These are phyloP conservation scores for Alternaria brassicicola DNA, from an alignment of 2,329 filamentous ascomycete genomes.

Conservation along the genomic window DNA sequence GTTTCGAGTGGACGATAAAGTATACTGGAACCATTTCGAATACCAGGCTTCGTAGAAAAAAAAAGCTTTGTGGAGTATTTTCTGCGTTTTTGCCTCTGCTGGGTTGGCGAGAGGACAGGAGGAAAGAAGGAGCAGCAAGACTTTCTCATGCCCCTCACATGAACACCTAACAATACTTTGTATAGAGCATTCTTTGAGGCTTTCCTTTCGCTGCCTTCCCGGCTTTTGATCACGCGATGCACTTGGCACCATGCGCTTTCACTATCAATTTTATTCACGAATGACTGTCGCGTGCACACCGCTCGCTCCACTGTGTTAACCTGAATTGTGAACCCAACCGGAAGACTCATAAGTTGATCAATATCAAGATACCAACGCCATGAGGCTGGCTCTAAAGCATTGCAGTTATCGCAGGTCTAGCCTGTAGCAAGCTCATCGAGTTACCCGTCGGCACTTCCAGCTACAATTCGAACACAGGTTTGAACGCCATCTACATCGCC, in stretches of 20 bases:
- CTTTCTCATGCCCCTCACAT: background rate
- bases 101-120: background rate
- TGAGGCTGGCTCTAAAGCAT: background rate
- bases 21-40: background rate
- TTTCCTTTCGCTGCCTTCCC: no score
- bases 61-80: no score
- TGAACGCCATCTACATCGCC: background rate
- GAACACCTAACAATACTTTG: background rate
- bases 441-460: background rate
- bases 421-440: background rate
- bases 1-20: no score
- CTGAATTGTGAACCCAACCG: fast-evolving
- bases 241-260: background rate
- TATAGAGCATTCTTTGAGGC: background rate
- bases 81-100: background rate
- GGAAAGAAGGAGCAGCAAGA: background rate
- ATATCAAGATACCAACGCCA: background rate
- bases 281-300: background rate
- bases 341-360: background rate
- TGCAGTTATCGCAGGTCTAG: background rate
- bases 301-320: background rate
- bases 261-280: background rate
- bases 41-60: no score
- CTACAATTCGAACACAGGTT: background rate
- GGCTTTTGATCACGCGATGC: background rate